Percentiles rank a stretch among this genome's conserved stretches.
These are phyloP conservation scores for Rhynchospora breviuscula DNA, from an alignment of 176 grass and related monocot species.

Conservation along the genomic window DNA sequence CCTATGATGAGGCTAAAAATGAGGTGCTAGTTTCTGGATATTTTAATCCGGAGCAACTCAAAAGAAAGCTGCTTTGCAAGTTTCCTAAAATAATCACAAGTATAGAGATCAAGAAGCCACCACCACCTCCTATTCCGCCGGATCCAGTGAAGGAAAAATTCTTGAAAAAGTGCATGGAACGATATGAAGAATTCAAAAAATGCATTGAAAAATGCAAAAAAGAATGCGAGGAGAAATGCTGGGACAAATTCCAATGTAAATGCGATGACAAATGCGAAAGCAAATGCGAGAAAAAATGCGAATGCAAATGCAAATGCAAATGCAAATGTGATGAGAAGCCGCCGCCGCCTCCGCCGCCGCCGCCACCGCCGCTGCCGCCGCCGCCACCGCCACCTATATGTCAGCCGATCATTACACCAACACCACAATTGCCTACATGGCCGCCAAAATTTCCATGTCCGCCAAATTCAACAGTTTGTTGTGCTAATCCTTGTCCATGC, in stretches of 20 bases:
- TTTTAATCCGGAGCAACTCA: slow-evolving; percentile 4
- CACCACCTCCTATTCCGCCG: neutral
- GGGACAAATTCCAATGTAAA: neutral
- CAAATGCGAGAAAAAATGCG: neutral
- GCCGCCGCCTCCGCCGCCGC: no score
- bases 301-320: neutral
- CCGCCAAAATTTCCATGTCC: neutral
- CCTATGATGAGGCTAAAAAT: neutral
- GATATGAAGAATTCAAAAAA: neutral
- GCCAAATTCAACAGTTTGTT: neutral
- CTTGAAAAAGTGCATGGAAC: neutral
- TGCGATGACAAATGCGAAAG: neutral
- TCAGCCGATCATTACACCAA: neutral
- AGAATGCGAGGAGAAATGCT: neutral
- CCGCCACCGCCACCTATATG: no score
- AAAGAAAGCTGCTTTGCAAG: neutral
- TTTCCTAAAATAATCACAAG: neutral
- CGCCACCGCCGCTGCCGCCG: no score
- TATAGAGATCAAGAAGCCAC: neutral
- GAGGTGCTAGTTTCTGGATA: neutral
- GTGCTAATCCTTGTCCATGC: neutral
- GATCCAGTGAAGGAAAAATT: neutral
- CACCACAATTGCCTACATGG: neutral
- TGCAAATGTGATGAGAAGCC: neutral
- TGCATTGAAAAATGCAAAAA: slow-evolving; percentile 2